Evolutionary conservation across 768 basidiomycete genomes (phyloP).

Genomic region (Strobilomyces echinocephalus): DNA sequence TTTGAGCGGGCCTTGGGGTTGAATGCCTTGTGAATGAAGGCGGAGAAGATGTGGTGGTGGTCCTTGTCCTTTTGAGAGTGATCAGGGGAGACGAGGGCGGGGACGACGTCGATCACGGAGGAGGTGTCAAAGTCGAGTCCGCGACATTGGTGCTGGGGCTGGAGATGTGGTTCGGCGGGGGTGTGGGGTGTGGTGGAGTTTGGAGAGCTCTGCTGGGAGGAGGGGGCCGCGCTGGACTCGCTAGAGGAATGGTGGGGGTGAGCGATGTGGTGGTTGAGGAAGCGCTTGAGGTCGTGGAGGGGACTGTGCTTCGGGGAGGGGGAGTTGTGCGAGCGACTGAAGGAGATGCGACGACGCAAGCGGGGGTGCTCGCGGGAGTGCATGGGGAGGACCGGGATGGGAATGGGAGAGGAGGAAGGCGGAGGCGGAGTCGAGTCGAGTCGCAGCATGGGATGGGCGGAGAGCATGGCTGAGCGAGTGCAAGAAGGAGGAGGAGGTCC

Average conservation of each 20-base stretch:
- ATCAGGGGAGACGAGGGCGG: slow-evolving; percentile 21
- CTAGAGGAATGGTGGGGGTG: slow-evolving; percentile 20
- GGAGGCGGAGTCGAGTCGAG: slow-evolving; percentile 1
- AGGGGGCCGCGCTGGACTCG: slow-evolving; percentile 20
- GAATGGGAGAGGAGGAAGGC: neutral
- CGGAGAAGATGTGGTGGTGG: slow-evolving; percentile 23
- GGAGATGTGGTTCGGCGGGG: slow-evolving; percentile 30
- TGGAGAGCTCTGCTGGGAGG: slow-evolving; percentile 27
- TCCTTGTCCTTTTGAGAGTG: slow-evolving; percentile 24
- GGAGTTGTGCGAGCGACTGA: neutral
- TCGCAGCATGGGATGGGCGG: slow-evolving; percentile 35
- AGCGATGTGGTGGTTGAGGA: slow-evolving; percentile 88
- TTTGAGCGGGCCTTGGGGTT: slow-evolving; percentile 28
- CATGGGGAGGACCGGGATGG: neutral
- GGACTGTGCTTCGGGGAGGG: slow-evolving; percentile 50
- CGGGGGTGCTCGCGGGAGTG: slow-evolving; percentile 23
- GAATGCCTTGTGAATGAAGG: slow-evolving; percentile 34
- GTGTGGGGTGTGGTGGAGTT: slow-evolving; percentile 23
- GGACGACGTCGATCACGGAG: slow-evolving; percentile 28
- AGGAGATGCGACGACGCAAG: slow-evolving; percentile 21
- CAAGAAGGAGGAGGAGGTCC: neutral
- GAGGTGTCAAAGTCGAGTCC: slow-evolving; percentile 35
- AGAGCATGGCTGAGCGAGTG: slow-evolving; percentile 29
- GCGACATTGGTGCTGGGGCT: slow-evolving; percentile 33
- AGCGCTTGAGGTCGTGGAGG: slow-evolving; percentile 89